Conservation (phyloP, 208 protist genomes). For the Acanthamoeba rhysodes region DNA sequence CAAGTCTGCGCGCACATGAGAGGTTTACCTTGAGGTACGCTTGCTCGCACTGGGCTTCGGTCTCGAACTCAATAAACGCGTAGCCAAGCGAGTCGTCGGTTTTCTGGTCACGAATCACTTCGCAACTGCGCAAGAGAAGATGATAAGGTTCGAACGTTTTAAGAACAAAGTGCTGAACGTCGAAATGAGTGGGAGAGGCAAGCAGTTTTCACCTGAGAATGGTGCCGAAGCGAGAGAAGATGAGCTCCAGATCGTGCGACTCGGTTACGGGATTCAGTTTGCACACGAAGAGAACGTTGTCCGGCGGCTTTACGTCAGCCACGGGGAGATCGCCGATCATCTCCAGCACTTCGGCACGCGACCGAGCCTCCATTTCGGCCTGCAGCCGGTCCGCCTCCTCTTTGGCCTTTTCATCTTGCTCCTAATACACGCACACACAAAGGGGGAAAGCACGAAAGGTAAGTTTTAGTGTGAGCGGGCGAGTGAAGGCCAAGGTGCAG, state of each 20-base stretch:
- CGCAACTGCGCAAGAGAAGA: conserved; percentile 76
- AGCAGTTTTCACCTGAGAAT: conserved; percentile 89
- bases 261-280: conserved; percentile 98
- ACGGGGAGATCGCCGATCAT: conserved; percentile 97
- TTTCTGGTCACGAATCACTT: conserved; percentile 91
- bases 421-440: neutral
- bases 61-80: conserved; percentile 99
- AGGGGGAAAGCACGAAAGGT: neutral
- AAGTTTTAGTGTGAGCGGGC: neutral
- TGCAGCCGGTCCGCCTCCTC: conserved; percentile 18
- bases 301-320: conserved; percentile 95
- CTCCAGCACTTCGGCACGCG: conserved; percentile 94
- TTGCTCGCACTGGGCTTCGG: conserved; percentile 89
- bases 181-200: neutral
- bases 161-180: neutral
- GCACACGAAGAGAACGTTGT: conserved; percentile 99
- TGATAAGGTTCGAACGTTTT: no score
- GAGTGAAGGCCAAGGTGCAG: neutral
- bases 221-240: conserved; percentile 97
- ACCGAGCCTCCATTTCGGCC: conserved; percentile 81
- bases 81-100: conserved; percentile 95
- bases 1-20: neutral
- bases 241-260: conserved; percentile 96
- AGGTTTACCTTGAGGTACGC: conserved; percentile 70
- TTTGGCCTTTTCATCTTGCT: conserved; percentile 37